Percentiles rank a stretch among this genome's conserved stretches.
Evolutionary conservation across 192 early-diverging fungal species (phyloP).

Genomic region (Mortierella claussenii): DNA sequence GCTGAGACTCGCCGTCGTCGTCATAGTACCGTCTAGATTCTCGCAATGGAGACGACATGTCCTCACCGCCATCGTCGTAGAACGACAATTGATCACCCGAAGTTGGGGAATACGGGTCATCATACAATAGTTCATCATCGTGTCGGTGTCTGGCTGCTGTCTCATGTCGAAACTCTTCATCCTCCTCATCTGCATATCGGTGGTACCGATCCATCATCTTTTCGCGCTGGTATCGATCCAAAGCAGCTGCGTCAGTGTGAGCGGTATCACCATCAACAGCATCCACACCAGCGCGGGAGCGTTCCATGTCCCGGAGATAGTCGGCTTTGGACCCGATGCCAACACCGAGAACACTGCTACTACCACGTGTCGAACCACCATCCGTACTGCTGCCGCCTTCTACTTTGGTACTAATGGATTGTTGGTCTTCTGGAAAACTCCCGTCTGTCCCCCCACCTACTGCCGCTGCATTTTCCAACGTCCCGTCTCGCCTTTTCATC

Average conservation of each 20-base stretch:
- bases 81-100: conserved; percentile 24
- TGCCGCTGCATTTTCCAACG: background rate
- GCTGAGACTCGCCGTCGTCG: conserved; percentile 45
- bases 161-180: too few relatives aligned
- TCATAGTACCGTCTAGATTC: conserved; percentile 23
- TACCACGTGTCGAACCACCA: conserved; percentile 9
- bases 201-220: conserved; percentile 16
- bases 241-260: conserved; percentile 8
- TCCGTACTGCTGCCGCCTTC: conserved; percentile 21
- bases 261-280: conserved; percentile 13
- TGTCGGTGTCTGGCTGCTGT: too few relatives aligned
- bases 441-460: conserved; percentile 3
- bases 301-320: conserved; percentile 12
- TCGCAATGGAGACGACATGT: background rate
- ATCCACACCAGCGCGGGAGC: background rate
- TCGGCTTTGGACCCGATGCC: conserved; percentile 9
- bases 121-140: conserved; percentile 10
- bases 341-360: too few relatives aligned
- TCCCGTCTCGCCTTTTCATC: background rate
- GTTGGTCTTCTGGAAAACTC: conserved; percentile 43
- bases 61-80: conserved; percentile 42
- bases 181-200: conserved; percentile 20
- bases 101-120: conserved; percentile 37
- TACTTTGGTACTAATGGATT: conserved; percentile 40
- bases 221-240: conserved; percentile 22